Evolutionary conservation across 305 asterid genomes (phyloP), one percentile per base, ranked within the genome.

Genomic region (Andrographis paniculata): DNA sequence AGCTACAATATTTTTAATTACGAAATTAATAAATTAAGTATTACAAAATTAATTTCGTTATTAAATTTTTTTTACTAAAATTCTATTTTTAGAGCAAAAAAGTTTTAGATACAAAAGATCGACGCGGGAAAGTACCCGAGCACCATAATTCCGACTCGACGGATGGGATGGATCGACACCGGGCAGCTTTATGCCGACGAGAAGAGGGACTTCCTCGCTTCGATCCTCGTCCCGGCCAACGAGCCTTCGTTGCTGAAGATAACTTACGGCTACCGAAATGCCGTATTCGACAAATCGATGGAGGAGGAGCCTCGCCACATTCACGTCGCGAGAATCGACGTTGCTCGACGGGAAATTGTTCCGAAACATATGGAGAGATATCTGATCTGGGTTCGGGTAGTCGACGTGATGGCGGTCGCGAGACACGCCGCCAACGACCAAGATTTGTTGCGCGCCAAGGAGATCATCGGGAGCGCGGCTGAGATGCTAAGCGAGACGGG

Each of bases 111-210:
- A 22, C 44, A 67, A 28, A 61, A 75, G 15, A 53, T 88, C 46
- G 81, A 76, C 61, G 77, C 83, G 0, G 97, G 97, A 18, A 84
- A 88, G 31, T 88, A 84, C 53, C 75, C 58, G 0, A 74, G 65
- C 61, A 71, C 65, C 1, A 54, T 81, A 35, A 35, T 45, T 21
- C 45, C 87, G 2, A 56, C 77, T 59, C 67, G 72, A 48, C 71
- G 75, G 0, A 10, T 20, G 1, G 97, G 95, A 55, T 53, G 60
- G 7, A 77, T 88, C 23, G 79, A 75, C 14, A 84, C 84, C 5
- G 94, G 95, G 20, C 85, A 88, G 62, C 59, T 84, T 14, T 88
- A 84, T 23, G 97, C 95, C 0, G 97, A 88, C n/a, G 97, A 88
- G 72, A 95, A 82, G 64, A 72, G 94, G 58, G 95, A 88, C 57